Evolutionary conservation across 202 grass and related monocot genomes (phyloP).

Genomic region (Bolboschoenoplectus hybrid): DNA sequence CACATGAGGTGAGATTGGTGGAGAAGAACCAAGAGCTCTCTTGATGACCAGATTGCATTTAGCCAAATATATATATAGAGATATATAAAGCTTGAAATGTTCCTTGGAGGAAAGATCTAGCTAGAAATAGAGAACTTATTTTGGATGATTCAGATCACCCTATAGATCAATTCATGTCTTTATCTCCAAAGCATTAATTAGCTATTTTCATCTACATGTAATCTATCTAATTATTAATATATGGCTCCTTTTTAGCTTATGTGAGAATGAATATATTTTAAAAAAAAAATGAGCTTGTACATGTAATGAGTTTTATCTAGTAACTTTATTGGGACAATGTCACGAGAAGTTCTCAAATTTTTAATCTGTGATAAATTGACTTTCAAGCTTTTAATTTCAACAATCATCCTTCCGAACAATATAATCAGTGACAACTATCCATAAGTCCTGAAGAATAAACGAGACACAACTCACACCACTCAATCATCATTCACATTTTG

Average conservation of each 20-base stretch:
- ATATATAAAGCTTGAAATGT: slow-evolving; percentile 22
- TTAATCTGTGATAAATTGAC: background rate
- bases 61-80: slow-evolving; percentile 38
- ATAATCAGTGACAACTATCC: too few relatives aligned
- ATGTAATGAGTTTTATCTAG: background rate
- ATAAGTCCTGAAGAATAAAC: too few relatives aligned
- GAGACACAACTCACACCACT: background rate
- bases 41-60: slow-evolving; percentile 34
- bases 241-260: slow-evolving; percentile 13
- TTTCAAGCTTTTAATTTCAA: background rate
- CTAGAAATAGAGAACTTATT: background rate
- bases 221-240: slow-evolving; percentile 18
- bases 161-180: slow-evolving; percentile 6
- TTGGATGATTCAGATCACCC: slow-evolving; percentile 10
- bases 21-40: slow-evolving; percentile 99
- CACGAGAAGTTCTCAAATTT: background rate
- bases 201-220: slow-evolving; percentile 24
- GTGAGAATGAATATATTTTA: slow-evolving; percentile 16
- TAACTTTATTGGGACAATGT: too few relatives aligned
- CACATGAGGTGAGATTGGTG: slow-evolving; percentile 94
- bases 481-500: background rate
- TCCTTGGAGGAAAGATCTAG: background rate
- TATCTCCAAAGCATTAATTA: slow-evolving; percentile 22
- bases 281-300: background rate
- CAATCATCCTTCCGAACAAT: background rate